Percentiles rank a stretch among this genome's conserved stretches.
These are phyloP conservation scores for Mortierella sp. DNA, from an alignment of 371 early-diverging fungal genomes.

Conservation along the genomic window DNA sequence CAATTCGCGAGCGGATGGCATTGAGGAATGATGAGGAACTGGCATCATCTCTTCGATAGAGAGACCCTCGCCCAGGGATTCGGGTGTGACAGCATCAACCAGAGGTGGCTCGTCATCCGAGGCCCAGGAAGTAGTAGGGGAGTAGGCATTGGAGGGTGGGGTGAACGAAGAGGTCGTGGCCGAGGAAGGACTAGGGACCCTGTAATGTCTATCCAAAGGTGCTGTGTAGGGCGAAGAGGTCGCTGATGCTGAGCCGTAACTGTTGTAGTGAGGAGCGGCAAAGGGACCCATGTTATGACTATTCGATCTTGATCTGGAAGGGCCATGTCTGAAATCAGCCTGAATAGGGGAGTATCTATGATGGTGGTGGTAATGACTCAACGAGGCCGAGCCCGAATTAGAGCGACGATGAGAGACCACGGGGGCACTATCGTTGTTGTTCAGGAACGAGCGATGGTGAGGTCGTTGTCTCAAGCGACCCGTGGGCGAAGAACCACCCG, in stretches of 20 bases:
- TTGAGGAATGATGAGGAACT: constrained; percentile 22
- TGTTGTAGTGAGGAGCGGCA: constrained; percentile 16
- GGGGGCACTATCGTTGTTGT: constrained; percentile 16
- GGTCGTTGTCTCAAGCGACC: constrained; percentile 48
- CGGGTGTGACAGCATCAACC: constrained; percentile 28
- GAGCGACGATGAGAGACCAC: constrained; percentile 28
- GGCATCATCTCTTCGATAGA: constrained; percentile 12
- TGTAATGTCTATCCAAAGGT: constrained; percentile 30
- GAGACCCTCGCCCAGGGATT: constrained; percentile 16
- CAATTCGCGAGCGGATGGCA: constrained; percentile 9
- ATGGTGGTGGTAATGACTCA: constrained; percentile 18
- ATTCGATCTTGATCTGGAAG: constrained; percentile 26
- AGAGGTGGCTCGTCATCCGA: constrained; percentile 49
- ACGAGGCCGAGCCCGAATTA: constrained; percentile 20
- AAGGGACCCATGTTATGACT: constrained; percentile 25
- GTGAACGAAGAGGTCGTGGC: constrained; percentile 33
- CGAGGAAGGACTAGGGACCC: constrained; percentile 32
- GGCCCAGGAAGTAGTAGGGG: constrained; percentile 39
- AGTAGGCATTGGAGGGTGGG: constrained; percentile 34
- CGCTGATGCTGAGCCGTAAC: constrained; percentile 9
- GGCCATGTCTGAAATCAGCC: constrained; percentile 7
- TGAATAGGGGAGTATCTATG: constrained; percentile 43
- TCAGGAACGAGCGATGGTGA: constrained; percentile 46
- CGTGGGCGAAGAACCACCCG: neutral
- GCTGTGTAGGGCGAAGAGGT: constrained; percentile 9